Conservation (phyloP, 306 rosid species). For the Castanopsis chinensis region DNA sequence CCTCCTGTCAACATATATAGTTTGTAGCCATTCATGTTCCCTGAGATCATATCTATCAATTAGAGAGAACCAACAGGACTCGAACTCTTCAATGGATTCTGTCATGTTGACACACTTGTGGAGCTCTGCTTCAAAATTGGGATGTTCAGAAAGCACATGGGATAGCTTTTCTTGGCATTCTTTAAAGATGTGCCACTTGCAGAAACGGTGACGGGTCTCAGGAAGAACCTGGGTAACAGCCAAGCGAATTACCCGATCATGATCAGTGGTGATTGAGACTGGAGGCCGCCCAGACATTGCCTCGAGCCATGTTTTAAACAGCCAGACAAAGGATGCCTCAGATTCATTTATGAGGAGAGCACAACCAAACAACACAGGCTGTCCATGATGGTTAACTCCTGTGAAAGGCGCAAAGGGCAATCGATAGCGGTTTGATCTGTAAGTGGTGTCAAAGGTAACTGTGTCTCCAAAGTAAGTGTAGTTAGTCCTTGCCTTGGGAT, state of each 20-base stretch:
- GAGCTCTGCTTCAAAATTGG: constrained; percentile 29
- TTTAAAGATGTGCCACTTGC: constrained; percentile 39
- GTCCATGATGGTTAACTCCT: constrained; percentile 42
- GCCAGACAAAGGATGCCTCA: constrained; percentile 35
- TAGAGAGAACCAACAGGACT: constrained; percentile 37
- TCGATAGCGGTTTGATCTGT: constrained; percentile 34
- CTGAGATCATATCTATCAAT: constrained; percentile 24
- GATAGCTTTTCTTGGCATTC: constrained; percentile 36
- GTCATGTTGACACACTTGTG: constrained; percentile 32
- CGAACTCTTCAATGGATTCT: constrained; percentile 36
- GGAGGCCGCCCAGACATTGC: constrained; percentile 32
- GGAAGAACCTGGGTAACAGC: constrained; percentile 28
- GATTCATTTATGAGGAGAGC: constrained; percentile 37
- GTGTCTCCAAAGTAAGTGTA: constrained; percentile 38
- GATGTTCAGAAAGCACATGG: constrained; percentile 22
- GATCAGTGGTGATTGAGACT: constrained; percentile 32
- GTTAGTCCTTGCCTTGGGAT: constrained; percentile 29
- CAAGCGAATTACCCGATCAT: constrained; percentile 29
- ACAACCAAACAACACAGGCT: constrained; percentile 34
- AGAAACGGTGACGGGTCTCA: constrained; percentile 31
- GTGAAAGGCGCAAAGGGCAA: constrained; percentile 41
- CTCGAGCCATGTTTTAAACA: constrained; percentile 32
- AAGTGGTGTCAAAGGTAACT: constrained; percentile 36
- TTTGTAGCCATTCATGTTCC: constrained; percentile 33
- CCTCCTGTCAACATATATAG: constrained; percentile 22